Evolutionary conservation across 495 filamentous ascomycete genomes (phyloP).

Genomic region (Lepraria neglecta): DNA sequence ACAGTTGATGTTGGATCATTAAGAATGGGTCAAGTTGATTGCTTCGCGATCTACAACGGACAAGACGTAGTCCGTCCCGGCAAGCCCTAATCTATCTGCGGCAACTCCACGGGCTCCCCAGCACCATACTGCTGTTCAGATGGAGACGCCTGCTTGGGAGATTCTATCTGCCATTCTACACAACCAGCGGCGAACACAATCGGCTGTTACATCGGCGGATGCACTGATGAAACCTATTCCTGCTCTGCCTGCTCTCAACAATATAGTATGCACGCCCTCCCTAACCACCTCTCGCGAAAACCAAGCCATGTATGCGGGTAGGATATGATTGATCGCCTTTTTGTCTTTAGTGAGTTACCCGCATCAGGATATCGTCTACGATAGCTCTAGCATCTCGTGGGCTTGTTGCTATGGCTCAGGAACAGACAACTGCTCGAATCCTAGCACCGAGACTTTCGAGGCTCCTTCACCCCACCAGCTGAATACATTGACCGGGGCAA

Average conservation of each 20-base stretch:
- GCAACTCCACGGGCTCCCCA: not conserved
- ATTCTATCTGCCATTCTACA: not conserved
- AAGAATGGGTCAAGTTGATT: no score
- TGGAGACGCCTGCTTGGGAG: not conserved
- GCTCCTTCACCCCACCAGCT: slow-evolving; percentile 1
- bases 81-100: no score
- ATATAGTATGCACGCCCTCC: not conserved
- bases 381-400: not conserved
- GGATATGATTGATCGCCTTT: no score
- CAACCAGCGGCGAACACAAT: not conserved
- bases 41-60: no score
- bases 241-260: slow-evolving; percentile 1
- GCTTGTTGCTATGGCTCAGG: not conserved
- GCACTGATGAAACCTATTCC: not conserved
- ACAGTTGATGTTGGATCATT: no score
- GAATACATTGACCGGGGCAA: not conserved
- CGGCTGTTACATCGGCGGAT: slow-evolving; percentile 12
- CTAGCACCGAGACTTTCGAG: not conserved
- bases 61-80: no score
- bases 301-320: no score
- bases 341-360: not conserved
- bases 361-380: not conserved
- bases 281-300: no score
- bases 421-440: not conserved
- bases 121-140: not conserved